Conservation (phyloP, 441 rosid species). For the Croton laevigatus region DNA sequence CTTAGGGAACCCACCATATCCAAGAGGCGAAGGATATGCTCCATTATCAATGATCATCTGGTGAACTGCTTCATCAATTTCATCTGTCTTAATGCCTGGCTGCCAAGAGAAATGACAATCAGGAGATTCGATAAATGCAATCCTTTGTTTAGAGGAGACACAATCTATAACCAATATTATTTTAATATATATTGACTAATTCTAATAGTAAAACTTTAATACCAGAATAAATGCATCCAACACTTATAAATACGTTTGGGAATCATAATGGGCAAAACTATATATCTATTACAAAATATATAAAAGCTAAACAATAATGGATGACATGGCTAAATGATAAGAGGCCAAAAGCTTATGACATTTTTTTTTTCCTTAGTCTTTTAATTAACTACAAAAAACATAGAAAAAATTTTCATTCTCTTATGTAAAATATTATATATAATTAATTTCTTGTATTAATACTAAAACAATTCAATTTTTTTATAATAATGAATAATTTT, state of each 20-base stretch:
- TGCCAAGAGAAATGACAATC: conserved; percentile 40
- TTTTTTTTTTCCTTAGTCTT: too few species aligned
- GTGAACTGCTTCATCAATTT: conserved; percentile 86
- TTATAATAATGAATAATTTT: too few species aligned
- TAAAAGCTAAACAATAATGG: too few species aligned
- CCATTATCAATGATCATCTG: conserved; percentile 89
- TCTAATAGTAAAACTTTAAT: not conserved
- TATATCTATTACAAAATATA: not conserved
- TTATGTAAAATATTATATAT: too few species aligned
- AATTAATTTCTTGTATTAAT: too few species aligned
- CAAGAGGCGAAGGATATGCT: conserved; percentile 98
- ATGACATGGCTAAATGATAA: too few species aligned
- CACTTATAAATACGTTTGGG: not conserved
- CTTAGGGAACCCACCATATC: conserved; percentile 95
- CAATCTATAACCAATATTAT: not conserved
- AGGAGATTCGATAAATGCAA: conserved; percentile 14
- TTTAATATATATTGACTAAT: not conserved
- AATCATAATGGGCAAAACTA: not conserved
- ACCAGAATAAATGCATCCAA: not conserved
- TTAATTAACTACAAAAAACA: too few species aligned
- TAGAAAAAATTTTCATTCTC: too few species aligned
- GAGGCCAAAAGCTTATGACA: too few species aligned
- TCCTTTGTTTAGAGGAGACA: conserved; percentile 8
- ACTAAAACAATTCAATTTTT: too few species aligned
- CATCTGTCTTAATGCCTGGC: conserved; percentile 86